phyloP scores from a whole-genome alignment of 371 early-diverging fungal genomes.

The Mucor circinelloides region DNA sequence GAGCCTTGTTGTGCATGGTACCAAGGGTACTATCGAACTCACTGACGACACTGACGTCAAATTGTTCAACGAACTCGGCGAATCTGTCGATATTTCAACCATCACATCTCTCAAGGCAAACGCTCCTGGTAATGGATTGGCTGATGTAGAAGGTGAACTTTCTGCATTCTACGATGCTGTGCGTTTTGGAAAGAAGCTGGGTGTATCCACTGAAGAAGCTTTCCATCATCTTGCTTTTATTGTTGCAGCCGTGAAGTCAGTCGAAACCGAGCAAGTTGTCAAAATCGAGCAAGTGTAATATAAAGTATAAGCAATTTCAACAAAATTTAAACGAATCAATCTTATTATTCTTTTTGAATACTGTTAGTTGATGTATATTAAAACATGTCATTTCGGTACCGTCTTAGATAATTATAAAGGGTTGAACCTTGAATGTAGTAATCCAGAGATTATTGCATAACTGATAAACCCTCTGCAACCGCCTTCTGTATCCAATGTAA shows the following conservation, averaged over 20 bases:
- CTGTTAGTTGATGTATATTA: no score
- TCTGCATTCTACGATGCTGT: slow-evolving; percentile 38
- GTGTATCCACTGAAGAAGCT: slow-evolving; percentile 40
- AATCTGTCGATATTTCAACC: slow-evolving; percentile 13
- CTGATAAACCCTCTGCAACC: no score
- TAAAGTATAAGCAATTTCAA: not conserved
- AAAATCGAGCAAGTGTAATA: slow-evolving; percentile 20
- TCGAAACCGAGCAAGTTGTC: slow-evolving; percentile 32
- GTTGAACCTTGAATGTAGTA: no score
- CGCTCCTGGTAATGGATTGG: slow-evolving; percentile 29
- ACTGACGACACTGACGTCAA: slow-evolving; percentile 32
- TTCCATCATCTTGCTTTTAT: slow-evolving; percentile 52
- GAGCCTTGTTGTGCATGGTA: slow-evolving; percentile 42
- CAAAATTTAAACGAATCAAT: not conserved
- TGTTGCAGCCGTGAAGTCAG: slow-evolving; percentile 46
- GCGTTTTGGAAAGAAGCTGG: slow-evolving; percentile 29
- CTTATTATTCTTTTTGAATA: no score
- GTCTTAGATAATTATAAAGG: no score
- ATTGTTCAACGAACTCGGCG: slow-evolving; percentile 31
- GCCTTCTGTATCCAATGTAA: no score
- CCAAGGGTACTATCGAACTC: slow-evolving; percentile 44
- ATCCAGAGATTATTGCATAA: no score
- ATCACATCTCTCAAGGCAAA: slow-evolving; percentile 18
- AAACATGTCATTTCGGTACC: no score
- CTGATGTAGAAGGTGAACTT: slow-evolving; percentile 53